Percentiles rank a stretch among this genome's conserved stretches.
phyloP scores from a whole-genome alignment of 1,284 basidiomycete species.

The Naganishia sp. region DNA sequence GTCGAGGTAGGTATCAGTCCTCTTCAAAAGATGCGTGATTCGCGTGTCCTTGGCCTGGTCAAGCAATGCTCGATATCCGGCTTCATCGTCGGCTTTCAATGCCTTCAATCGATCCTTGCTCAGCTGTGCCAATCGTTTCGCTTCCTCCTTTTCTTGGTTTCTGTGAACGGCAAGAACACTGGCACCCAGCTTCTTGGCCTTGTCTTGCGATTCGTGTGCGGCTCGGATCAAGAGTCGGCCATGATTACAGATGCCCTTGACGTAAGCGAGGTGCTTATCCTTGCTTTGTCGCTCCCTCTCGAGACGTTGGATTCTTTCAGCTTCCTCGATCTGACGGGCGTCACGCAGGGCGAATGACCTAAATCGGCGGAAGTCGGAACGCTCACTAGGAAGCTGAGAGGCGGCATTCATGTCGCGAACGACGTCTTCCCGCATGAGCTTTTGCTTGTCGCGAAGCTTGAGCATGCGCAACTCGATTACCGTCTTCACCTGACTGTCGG shows the following conservation, averaged over 20 bases:
- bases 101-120: conserved; percentile 98
- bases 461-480: conserved; percentile 93
- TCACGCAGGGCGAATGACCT: conserved; percentile 88
- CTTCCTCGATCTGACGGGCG: conserved; percentile 83
- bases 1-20: conserved; percentile 94
- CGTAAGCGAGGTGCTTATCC: conserved; percentile 94
- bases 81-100: conserved; percentile 97
- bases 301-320: conserved; percentile 86
- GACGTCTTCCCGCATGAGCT: conserved; percentile 78
- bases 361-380: conserved; percentile 83
- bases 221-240: conserved; percentile 71
- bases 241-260: conserved; percentile 83
- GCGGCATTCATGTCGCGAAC: conserved; percentile 86
- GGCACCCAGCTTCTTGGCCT: conserved; percentile 54
- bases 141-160: conserved; percentile 60
- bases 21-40: conserved; percentile 92
- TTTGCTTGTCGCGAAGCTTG: conserved; percentile 88
- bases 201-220: conserved; percentile 49
- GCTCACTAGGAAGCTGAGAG: conserved; percentile 86
- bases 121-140: conserved; percentile 81
- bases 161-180: conserved; percentile 56
- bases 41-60: conserved; percentile 99
- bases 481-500: conserved; percentile 80
- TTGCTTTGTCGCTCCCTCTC: conserved; percentile 93
- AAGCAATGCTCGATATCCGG: conserved; percentile 98